Conservation (phyloP, 495 filamentous ascomycete species). For the Delitschia confertaspora region DNA sequence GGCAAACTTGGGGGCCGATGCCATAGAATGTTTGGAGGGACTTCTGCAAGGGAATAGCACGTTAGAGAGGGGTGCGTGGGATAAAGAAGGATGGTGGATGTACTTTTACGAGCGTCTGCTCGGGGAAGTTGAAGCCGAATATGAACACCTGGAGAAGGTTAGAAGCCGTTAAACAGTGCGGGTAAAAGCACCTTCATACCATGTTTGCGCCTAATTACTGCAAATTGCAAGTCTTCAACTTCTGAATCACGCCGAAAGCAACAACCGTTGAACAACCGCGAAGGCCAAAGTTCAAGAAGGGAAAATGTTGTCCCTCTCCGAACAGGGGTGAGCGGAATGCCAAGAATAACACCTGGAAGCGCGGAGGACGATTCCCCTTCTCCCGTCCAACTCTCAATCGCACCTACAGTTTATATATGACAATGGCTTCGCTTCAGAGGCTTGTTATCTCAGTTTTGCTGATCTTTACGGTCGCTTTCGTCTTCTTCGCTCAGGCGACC, state of each 20-base stretch:
- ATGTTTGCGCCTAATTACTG: too few relatives aligned
- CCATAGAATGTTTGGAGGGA: slow-evolving; percentile 85
- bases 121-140: slow-evolving; percentile 75
- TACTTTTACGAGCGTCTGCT: slow-evolving; percentile 44
- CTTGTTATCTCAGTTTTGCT: slow-evolving; percentile 60
- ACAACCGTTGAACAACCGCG: too few relatives aligned
- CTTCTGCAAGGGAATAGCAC: slow-evolving; percentile 48
- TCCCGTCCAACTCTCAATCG: slow-evolving; percentile 20
- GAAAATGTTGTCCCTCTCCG: too few relatives aligned
- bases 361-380: too few relatives aligned
- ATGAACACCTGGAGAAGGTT: slow-evolving; percentile 78
- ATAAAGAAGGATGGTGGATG: not conserved
- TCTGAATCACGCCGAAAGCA: too few relatives aligned
- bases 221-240: too few relatives aligned
- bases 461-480: slow-evolving; percentile 61
- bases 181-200: too few relatives aligned
- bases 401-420: too few relatives aligned
- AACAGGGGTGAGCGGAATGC: too few relatives aligned
- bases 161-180: too few relatives aligned
- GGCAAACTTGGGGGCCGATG: slow-evolving; percentile 61
- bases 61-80: slow-evolving; percentile 6
- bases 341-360: too few relatives aligned
- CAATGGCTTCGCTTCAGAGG: slow-evolving; percentile 46
- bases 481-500: slow-evolving; percentile 61
- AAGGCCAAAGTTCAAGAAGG: too few relatives aligned